Evolutionary conservation across 306 rosid genomes (phyloP).

Genomic region (Luffa acutangula): DNA sequence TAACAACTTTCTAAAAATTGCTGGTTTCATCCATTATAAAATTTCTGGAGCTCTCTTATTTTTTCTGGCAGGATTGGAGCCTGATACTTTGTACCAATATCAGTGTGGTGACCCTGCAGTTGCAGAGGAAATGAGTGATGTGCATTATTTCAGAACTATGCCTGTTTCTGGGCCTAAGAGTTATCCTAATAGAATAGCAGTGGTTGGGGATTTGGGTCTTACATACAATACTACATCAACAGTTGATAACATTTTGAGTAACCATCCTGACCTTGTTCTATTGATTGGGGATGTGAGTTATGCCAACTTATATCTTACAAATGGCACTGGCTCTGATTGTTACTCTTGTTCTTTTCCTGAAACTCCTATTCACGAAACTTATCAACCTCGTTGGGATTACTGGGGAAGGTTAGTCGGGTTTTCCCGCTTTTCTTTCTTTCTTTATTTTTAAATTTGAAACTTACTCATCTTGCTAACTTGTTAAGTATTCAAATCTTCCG

Average conservation of each 20-base stretch:
- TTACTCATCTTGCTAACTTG: neutral
- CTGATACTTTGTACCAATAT: slow-evolving; percentile 66
- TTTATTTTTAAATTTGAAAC: neutral
- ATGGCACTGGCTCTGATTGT: slow-evolving; percentile 69
- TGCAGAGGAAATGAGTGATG: slow-evolving; percentile 53
- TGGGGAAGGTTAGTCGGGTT: slow-evolving; percentile 68
- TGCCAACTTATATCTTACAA: slow-evolving; percentile 67
- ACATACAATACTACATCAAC: slow-evolving; percentile 80
- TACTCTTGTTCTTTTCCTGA: slow-evolving; percentile 62
- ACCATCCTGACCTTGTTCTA: slow-evolving; percentile 70
- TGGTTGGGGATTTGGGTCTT: slow-evolving; percentile 85
- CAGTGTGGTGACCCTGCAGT: slow-evolving; percentile 71
- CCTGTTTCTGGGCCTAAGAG: slow-evolving; percentile 63
- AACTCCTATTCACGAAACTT: slow-evolving; percentile 78
- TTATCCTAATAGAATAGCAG: slow-evolving; percentile 75
- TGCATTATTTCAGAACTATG: slow-evolving; percentile 71
- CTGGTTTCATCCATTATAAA: neutral
- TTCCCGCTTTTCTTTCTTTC: neutral
- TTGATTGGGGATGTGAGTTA: slow-evolving; percentile 66
- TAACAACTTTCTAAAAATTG: neutral
- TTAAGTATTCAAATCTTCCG: neutral
- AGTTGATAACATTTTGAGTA: slow-evolving; percentile 45
- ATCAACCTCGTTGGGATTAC: slow-evolving; percentile 95
- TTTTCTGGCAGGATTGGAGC: slow-evolving; percentile 38
- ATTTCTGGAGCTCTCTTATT: neutral